Evolutionary conservation across 306 rosid genomes (phyloP), one percentile per base, ranked within the genome.

Genomic region (Macrotyloma uniflorum): DNA sequence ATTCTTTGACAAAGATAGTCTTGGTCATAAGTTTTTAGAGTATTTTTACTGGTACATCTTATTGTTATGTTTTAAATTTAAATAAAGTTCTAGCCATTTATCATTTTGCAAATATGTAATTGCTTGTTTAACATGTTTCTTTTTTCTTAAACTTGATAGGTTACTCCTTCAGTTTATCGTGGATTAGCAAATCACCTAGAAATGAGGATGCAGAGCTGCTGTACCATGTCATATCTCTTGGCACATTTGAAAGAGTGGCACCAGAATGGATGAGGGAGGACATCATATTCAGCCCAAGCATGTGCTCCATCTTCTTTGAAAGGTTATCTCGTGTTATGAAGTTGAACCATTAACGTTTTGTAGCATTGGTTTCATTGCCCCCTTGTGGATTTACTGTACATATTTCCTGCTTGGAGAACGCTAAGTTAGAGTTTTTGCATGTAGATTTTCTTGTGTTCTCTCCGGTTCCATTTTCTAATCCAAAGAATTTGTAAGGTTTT

Each of bases 251-350:
- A 86, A 90, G 91, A 80, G 90, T 86, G 55, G 99, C 93, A 5
- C 99, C 98, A 54, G 96, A 87, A 77, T 95, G 99, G 99, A 93
- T 93, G 98, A 87, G 86, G 81, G 98, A 88, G 42, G 91, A 79
- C 70, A 89, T 93, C 77, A 84, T 87, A 85, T 93, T 95, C 90
- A 95, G 96, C 80, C 84, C 89, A 63, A 88, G 82, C 73, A 95
- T 95, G 99, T 92, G 90, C 58, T 89, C 93, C 23, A 79, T 82
- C 70, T 93, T 95, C 89, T 93, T 92, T 13, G 89, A 89, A 82
- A 87, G 93, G 84, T 75, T 95, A 63, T 87, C 88, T 18, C 83
- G 67, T 73, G 91, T 91, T 40, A 83, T 93, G 71, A 92, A 90
- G 71, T 82, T 84, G 70, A 82, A 74, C 36, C 61, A 43, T 67